phyloP scores from a whole-genome alignment of 169 alveolate genomes.

The Cystoisospora suis region DNA sequence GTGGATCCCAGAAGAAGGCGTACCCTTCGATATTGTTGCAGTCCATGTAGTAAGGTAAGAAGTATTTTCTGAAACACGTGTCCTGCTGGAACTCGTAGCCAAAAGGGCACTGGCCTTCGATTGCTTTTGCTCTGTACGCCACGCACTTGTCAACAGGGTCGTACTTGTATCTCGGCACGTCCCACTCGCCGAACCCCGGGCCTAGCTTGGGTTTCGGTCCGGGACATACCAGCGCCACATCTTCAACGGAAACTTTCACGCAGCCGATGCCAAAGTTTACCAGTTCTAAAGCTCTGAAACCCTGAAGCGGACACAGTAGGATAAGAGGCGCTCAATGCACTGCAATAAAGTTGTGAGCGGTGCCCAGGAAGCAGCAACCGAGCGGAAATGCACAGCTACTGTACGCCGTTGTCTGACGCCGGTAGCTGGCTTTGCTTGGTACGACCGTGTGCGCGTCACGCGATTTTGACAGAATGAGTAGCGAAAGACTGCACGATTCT shows the following conservation, averaged over 20 bases:
- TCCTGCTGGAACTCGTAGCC: constrained; percentile 53
- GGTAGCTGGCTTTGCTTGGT: too few species aligned
- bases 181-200: constrained; percentile 55
- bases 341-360: too few species aligned
- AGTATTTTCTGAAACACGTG: constrained; percentile 42
- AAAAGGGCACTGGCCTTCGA: constrained; percentile 49
- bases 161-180: constrained; percentile 41
- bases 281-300: constrained; percentile 31
- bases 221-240: constrained; percentile 33
- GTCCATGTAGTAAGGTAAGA: constrained; percentile 46
- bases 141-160: constrained; percentile 57
- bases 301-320: background rate
- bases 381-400: too few species aligned
- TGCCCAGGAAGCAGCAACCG: too few species aligned
- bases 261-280: constrained; percentile 35
- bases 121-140: constrained; percentile 43
- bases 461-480: too few species aligned
- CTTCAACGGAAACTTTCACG: background rate
- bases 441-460: too few species aligned
- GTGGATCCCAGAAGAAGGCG: constrained; percentile 49
- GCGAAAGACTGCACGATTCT: too few species aligned
- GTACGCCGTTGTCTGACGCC: too few species aligned
- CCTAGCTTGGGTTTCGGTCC: constrained; percentile 42
- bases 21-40: constrained; percentile 43
- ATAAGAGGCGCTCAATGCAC: background rate